A percentile compares a stretch with the other conserved stretches of the same genome.
These are phyloP conservation scores for Beauveria varroae DNA, from an alignment of 2,329 filamentous ascomycete genomes.

Conservation along the genomic window DNA sequence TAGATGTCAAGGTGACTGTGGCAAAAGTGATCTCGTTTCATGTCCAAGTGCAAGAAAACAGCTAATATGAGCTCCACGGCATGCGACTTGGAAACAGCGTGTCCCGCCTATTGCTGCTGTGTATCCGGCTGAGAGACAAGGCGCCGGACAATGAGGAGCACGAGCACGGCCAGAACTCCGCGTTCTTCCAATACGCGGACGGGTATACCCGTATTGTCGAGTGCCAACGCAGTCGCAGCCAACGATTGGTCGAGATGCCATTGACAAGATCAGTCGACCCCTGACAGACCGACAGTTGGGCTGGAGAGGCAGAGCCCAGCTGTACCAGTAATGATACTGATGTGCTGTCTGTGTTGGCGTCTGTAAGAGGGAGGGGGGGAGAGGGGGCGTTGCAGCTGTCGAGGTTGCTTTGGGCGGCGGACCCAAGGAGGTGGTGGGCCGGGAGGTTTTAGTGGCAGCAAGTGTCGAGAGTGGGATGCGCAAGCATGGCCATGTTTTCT, in stretches of 20 bases:
- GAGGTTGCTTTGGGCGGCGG: not conserved
- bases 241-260: not conserved
- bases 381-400: not conserved
- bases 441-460: not conserved
- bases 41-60: not conserved
- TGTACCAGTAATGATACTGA: not conserved
- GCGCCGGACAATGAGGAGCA: not conserved
- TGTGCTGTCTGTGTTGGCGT: not conserved
- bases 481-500: conserved; percentile 5
- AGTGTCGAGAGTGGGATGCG: not conserved
- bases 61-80: not conserved
- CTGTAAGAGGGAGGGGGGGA: too few species aligned
- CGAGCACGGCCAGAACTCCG: not conserved
- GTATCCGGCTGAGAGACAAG: not conserved
- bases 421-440: not conserved
- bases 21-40: not conserved
- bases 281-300: not conserved
- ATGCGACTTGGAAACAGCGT: not conserved
- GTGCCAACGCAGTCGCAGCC: not conserved
- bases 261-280: not conserved
- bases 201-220: not conserved
- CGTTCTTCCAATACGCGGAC: not conserved
- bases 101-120: not conserved
- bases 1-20: not conserved
- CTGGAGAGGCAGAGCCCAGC: not conserved